Evolutionary conservation across 192 early-diverging fungal species (phyloP), one percentile per base, ranked within the genome.

Genomic region (Umbelopsis vinacea): DNA sequence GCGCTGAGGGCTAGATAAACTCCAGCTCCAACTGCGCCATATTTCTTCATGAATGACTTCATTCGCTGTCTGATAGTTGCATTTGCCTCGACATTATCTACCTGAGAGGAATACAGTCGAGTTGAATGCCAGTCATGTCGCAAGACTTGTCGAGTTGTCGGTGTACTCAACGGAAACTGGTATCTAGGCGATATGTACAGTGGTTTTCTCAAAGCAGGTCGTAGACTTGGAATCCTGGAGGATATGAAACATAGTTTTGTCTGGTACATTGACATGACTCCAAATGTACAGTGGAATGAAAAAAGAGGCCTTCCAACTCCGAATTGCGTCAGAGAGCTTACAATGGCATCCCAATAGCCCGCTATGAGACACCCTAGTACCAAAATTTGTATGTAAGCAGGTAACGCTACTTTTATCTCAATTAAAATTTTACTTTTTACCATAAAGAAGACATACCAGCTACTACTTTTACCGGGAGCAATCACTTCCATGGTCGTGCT

Each of bases 1-100:
- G 52, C 72, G 2, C 82, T 82, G 40, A 88, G 74, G 5, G 72
- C 54, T 3, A 81, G 35, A 68, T 88, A 88, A n/a, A 88, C 82
- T 15, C 69, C 81, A 1, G 86, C 53, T 24, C 83, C 85, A 2
- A 82, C 79, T 23, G 68, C 63, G 6, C 87, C 87, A 68, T 88
- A 88, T 47, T 86, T 76, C 10, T 79, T 83, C 68, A 83, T 75
- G 52, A 88, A 71, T 12, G 50, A 5, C 69, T 84, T 87, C 38
- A 84, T 24, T 37, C 70, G 73, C 15, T 63, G 57, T 37, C 35
- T 63, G 33, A 26, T 37, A 4, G 29, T n/a, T 26, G 33, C 12
- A 17, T 63, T 63, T 12, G 24, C 33, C n/a, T 63, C 57, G 10
- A 17, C 48, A 10, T 17, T 50, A 15, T 50, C 48, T 1, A 50